These are phyloP conservation scores for Ophiosphaerella korrae DNA, from an alignment of 2,329 filamentous ascomycete species.

Conservation along the genomic window DNA sequence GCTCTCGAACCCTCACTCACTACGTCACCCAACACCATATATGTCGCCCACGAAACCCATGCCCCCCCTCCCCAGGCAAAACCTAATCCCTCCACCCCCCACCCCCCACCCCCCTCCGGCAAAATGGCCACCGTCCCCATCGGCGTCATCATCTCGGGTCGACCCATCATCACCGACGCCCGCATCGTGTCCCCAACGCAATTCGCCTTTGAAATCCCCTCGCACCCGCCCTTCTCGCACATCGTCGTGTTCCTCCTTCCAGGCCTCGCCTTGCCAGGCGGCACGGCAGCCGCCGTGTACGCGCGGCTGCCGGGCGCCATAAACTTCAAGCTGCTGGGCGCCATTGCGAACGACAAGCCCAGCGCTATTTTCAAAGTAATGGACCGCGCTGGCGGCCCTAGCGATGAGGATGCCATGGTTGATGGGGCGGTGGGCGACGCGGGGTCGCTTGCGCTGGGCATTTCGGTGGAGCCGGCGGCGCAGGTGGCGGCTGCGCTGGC, in stretches of 20 bases:
- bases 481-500: conserved; percentile 74
- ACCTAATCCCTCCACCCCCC: not conserved
- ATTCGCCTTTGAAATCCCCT: conserved; percentile 71
- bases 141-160: conserved; percentile 64
- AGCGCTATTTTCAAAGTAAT: conserved; percentile 86
- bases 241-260: conserved; percentile 90
- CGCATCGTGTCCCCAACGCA: conserved; percentile 62
- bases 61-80: too few relatives aligned
- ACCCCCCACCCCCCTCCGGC: conserved; percentile 25
- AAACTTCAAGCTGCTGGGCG: conserved; percentile 85
- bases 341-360: conserved; percentile 86
- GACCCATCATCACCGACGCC: conserved; percentile 64
- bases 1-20: conserved; percentile 19
- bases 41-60: too few relatives aligned
- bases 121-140: conserved; percentile 58
- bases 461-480: conserved; percentile 77
- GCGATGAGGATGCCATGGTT: conserved; percentile 57
- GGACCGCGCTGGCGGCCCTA: conserved; percentile 41
- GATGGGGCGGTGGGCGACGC: conserved; percentile 44
- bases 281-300: conserved; percentile 88
- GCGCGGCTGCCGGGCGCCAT: conserved; percentile 67
- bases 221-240: conserved; percentile 66
- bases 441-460: conserved; percentile 69
- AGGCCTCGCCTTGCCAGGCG: conserved; percentile 70
- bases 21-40: too few relatives aligned